These are phyloP conservation scores for Scutellaria minor DNA, from an alignment of 257 asterid species.

Conservation along the genomic window DNA sequence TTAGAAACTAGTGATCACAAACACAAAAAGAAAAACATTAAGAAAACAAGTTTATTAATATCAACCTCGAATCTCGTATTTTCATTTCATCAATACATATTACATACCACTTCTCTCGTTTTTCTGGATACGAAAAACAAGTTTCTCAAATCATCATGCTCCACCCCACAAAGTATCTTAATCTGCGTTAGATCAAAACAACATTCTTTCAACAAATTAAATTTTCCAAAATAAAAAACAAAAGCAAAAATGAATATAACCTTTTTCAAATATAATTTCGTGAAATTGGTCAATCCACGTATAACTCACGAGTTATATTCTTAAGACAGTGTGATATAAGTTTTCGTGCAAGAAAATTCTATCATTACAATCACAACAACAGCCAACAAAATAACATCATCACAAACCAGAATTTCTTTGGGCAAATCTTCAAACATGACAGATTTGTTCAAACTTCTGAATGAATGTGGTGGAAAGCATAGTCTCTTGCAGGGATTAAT, in stretches of 20 bases:
- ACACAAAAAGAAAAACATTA: no score
- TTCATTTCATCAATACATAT: constrained; percentile 28
- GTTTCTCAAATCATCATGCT: constrained; percentile 70
- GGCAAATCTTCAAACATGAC: constrained; percentile 58
- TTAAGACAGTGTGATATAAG: no score
- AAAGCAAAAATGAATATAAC: no score
- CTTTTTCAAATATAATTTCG: background rate
- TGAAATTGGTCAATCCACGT: no score
- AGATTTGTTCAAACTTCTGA: constrained; percentile 31
- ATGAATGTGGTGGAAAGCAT: constrained; percentile 37
- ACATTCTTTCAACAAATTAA: background rate
- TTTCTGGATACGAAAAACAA: constrained; percentile 56
- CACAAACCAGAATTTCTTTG: constrained; percentile 61
- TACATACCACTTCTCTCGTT: constrained; percentile 60
- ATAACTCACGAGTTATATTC: background rate
- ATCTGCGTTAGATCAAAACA: constrained; percentile 41
- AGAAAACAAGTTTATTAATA: no score
- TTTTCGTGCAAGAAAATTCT: no score
- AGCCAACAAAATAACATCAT: no score
- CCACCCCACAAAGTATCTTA: constrained; percentile 64
- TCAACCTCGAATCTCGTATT: no score
- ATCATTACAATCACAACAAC: no score
- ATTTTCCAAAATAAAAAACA: no score
- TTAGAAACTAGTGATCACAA: no score
- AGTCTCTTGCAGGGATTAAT: constrained; percentile 42